Base-by-base conservation (phyloP, 352 stramenopile species). In the Blastocystis sp. region DNA sequence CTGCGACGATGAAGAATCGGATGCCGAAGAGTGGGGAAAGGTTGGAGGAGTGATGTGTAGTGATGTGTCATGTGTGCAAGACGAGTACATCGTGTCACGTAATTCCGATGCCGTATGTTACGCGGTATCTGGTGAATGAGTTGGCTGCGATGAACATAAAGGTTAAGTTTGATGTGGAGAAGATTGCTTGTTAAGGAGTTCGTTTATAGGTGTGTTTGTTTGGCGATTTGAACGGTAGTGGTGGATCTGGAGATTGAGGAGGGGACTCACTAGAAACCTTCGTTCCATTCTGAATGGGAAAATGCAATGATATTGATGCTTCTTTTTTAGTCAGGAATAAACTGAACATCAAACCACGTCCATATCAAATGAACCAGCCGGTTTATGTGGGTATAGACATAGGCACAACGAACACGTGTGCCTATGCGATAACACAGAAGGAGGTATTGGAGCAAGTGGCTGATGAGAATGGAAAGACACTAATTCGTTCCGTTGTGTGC, bases 81-180 rank as follows among this genome's bases (percentile, higher is more conserved):
- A 79, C 84, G 6, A 79, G 71, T 11, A 64, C 77, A n/a, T n/a
- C 69, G 18, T 89, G 81, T 51, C 65, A 79, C 38, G 90, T 94
- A 18, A 93, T 98, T 16, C 92, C 95, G 57, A 93, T 99, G 90
- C 96, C 97, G 0, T 99, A 98, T 89, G 96, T 99, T 46, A 99
- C 98, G 89, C 91, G 94, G 21, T 98, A 97, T 89, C 91, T 99
- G 49, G 94, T 93, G 49, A 99, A 99, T 89, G 97, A 99, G 88
- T 90, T 99, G 29, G 96, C 95, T 27, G 96, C 92, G 51, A 99
- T 99, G 97, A 97, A 97, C 89, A 98, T 99, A 88, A 98, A 98
- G 90, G 93, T 99, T 89, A 96, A 92, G 67, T 91, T 99, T 86
- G 92, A 87, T 85, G 71, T 88, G 36, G 63, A 79, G 14, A 86